Conservation (phyloP, 805 yeast species). For the Candida takata region DNA sequence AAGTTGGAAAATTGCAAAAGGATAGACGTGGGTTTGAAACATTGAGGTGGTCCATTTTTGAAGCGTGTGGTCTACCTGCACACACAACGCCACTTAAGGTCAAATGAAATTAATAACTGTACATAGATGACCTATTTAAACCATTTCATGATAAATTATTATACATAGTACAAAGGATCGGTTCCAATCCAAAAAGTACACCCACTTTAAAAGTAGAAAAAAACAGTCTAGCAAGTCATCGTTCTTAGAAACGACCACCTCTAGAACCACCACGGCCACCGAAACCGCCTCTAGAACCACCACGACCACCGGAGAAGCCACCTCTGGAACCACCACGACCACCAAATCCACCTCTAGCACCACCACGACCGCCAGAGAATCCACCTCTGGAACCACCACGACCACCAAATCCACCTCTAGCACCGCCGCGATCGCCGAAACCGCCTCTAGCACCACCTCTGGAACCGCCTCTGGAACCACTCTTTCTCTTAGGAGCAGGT, state of each 20-base stretch:
- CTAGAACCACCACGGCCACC: slow-evolving; percentile 30
- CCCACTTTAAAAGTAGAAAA: too few species aligned
- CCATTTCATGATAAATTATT: slow-evolving; percentile 5
- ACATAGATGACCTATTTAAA: slow-evolving; percentile 1
- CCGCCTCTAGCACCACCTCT: slow-evolving; percentile 29
- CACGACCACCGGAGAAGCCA: slow-evolving; percentile 23
- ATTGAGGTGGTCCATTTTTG: slow-evolving; percentile 42
- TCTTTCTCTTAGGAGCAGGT: slow-evolving; percentile 66
- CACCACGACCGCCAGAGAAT: slow-evolving; percentile 33
- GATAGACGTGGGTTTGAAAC: slow-evolving; percentile 49
- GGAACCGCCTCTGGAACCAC: slow-evolving; percentile 47
- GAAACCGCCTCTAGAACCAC: slow-evolving; percentile 29
- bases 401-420: slow-evolving; percentile 40
- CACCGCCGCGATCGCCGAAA: slow-evolving; percentile 18
- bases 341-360: slow-evolving; percentile 30
- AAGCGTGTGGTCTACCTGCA: slow-evolving; percentile 40
- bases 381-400: slow-evolving; percentile 42
- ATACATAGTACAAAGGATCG: slow-evolving; percentile 5
- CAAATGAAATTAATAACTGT: slow-evolving; percentile 2
- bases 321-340: slow-evolving; percentile 27
- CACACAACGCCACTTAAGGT: slow-evolving; percentile 20
- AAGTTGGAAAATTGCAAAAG: slow-evolving; percentile 25
- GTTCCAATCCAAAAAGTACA: too few species aligned
- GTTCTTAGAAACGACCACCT: slow-evolving; percentile 24
- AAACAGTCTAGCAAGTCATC: too few species aligned